Base-by-base conservation (phyloP, 2,329 filamentous ascomycete species). In the Rosellinia necatrix region DNA sequence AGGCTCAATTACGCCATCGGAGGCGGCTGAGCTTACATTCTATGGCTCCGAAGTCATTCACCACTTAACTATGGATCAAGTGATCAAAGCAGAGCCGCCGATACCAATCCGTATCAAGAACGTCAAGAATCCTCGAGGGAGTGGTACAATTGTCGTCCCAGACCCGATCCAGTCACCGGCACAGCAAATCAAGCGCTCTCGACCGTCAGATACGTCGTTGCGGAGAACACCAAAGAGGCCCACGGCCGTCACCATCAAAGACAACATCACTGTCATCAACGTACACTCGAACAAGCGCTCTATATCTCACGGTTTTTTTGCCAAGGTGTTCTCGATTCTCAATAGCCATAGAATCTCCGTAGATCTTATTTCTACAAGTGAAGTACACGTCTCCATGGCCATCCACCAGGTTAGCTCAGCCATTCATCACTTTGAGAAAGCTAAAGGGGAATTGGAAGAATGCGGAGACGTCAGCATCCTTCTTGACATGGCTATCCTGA, bases 21-120 rank as follows among this genome's bases (percentile, higher is more conserved):
- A 99, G 75, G 94, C 94, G 2, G 93, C 94, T 10, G 94, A 99
- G 74, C 79, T 99, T 76, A 97, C 94, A 1, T 94, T 93, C 69
- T 94, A 93, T 71, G 90, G 90, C 60, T 92, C 92, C 59, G 94
- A 99, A 74, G 94, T 99, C 70, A 99, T 99, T 66, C 94, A 99
- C 72, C 94, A 96, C 63, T 89, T 97, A 71, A 99, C 94, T 67
- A 97, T 99, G 92, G 93, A 97, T 76, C 94, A 97, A 75, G 86
- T 88, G 62, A 92, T 94, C 70, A 89, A 90, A 67, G 90, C 90
- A n/a, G 75, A 79, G 21, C 85, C 85, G 1, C 87, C 88, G 48
- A 94, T 94, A 67, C 89, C 87, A 13, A 92, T 94, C 67, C 88
- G 91, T 63, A 94, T 94, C 76, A 94, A 94, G 79, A 96, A 96